phyloP scores from a whole-genome alignment of 495 filamentous ascomycete species.

The Bryoglossum gracile region DNA sequence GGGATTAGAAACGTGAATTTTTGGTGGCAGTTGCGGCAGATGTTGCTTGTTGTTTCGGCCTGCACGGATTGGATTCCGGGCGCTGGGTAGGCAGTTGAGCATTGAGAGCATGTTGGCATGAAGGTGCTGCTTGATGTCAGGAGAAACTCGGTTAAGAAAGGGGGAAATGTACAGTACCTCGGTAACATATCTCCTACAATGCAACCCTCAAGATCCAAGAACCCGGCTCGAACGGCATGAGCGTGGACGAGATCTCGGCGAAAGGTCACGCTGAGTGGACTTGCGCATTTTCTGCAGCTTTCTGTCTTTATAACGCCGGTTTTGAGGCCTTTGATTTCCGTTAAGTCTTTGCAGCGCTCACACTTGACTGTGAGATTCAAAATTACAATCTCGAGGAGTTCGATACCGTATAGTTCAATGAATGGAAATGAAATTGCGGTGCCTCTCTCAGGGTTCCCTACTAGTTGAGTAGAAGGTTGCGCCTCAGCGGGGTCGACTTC shows the following conservation, averaged over 20 bases:
- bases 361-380: constrained; percentile 76
- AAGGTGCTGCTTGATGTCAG: constrained; percentile 49
- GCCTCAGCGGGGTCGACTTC: constrained; percentile 25
- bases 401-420: constrained; percentile 73
- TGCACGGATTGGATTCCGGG: constrained; percentile 64
- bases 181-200: constrained; percentile 73
- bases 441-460: constrained; percentile 46
- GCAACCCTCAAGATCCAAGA: constrained; percentile 75
- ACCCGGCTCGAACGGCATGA: constrained; percentile 70
- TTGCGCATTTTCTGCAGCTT: constrained; percentile 74
- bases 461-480: constrained; percentile 4
- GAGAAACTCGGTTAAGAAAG: background rate
- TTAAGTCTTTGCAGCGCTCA: constrained; percentile 70
- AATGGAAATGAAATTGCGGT: constrained; percentile 77
- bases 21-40: constrained; percentile 74
- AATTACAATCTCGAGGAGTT: constrained; percentile 64
- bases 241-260: constrained; percentile 70
- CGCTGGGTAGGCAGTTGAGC: constrained; percentile 59
- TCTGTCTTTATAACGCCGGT: constrained; percentile 32
- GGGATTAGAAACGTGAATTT: constrained; percentile 81
- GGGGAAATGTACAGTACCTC: constrained; percentile 44
- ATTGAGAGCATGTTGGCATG: constrained; percentile 72
- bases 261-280: constrained; percentile 58
- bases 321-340: constrained; percentile 63
- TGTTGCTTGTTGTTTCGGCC: constrained; percentile 67